Conservation (phyloP, 371 early-diverging fungal species). For the Mucor plumbeus region DNA sequence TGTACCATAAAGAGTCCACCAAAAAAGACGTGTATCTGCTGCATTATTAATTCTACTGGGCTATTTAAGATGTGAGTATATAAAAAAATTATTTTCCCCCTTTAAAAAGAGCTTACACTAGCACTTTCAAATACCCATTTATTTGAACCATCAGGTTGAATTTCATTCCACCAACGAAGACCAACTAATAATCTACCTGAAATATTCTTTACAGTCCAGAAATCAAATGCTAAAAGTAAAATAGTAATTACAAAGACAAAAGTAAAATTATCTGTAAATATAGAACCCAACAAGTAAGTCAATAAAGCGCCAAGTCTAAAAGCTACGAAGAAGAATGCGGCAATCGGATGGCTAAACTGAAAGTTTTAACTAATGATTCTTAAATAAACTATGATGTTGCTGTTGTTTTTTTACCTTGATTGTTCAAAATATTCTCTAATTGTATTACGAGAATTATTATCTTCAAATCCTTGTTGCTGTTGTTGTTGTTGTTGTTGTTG, state of each 20-base stretch:
- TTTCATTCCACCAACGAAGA: conserved; percentile 98
- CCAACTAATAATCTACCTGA: conserved; percentile 95
- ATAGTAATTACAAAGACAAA: conserved; percentile 92
- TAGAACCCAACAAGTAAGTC: conserved; percentile 81
- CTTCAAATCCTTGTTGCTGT: background rate
- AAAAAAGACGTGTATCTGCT: conserved; percentile 90
- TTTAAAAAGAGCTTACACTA: conserved; percentile 61
- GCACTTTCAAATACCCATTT: conserved; percentile 95
- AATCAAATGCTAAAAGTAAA: conserved; percentile 92
- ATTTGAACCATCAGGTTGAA: conserved; percentile 89
- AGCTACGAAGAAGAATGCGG: conserved; percentile 87
- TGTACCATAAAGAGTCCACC: conserved; percentile 87
- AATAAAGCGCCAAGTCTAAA: conserved; percentile 84
- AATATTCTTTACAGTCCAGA: conserved; percentile 98
- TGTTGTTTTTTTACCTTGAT: conserved; percentile 53
- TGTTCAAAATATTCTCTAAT: conserved; percentile 52
- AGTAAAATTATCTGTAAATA: conserved; percentile 84
- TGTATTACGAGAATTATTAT: conserved; percentile 24
- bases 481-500: too few relatives aligned
- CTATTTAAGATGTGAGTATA: conserved; percentile 24
- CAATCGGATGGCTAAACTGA: conserved; percentile 81
- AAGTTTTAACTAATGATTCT: background rate
- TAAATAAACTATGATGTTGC: background rate
- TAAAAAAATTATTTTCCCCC: background rate
- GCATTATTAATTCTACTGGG: conserved; percentile 77